Evolutionary conservation across 2,329 filamentous ascomycete species (phyloP), one percentile per base, ranked within the genome.

Genomic region (Pezicula neosporulosa): DNA sequence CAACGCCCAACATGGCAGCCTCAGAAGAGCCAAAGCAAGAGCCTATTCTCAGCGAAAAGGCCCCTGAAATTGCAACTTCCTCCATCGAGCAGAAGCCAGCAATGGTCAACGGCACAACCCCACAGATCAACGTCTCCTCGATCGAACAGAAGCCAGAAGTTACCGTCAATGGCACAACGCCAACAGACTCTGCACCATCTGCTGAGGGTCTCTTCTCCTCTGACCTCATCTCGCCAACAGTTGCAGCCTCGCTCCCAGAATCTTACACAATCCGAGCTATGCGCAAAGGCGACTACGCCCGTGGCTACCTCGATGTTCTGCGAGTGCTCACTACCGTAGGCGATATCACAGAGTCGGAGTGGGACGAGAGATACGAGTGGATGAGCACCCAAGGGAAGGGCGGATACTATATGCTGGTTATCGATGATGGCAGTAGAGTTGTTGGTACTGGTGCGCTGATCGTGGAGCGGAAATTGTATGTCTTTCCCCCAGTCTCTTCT

Each of bases 401-500:
- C 58, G 83, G 84, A 55, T 96, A 97, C 76, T 96, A 89, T 70
- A 78, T 96, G 54, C 76, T 97, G 27, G 88, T 92, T 58, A 86
- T 97, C 46, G 86, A 91, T 66, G 88, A 97, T 68, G 82, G 78
- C n/a, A 70, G 67, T 50, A 68, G 69, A 56, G 82, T 97, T 48
- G 93, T 97, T 21, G 93, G 89, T 37, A 96, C 90, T 0, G 93
- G 93, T 3, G 87, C 87, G 37, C 73, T 97, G 70, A 81, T 97
- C 59, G 90, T 96, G 45, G 94, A 99, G 82, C 83, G 87, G 72
- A 97, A 97, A 74, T 94, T 94, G 87, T 90, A 75, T 67, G 85
- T 77, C n/a, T n/a, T 15, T n/a, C 21, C 55, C 33, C 44, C 16
- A 38, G 18, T 27, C 48, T 13, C 19, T 30, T 30, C 8, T 44